Evolutionary conservation across 1,284 basidiomycete species (phyloP).

Genomic region (Naganishia cerealis): DNA sequence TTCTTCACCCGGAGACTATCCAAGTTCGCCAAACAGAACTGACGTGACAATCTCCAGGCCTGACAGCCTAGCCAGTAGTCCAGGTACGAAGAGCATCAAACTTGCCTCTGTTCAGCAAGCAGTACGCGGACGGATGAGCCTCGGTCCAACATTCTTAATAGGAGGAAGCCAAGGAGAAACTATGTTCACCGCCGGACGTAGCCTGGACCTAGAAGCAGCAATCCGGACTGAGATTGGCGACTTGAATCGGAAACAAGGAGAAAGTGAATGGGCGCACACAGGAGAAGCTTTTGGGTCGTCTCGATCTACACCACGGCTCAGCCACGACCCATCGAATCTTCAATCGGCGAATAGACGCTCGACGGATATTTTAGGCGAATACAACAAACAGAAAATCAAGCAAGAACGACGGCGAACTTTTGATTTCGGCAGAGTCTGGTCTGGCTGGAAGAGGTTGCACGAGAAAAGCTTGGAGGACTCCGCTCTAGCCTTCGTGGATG

Average conservation of each 20-base stretch:
- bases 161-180: slow-evolving; percentile 31
- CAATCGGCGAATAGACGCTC: slow-evolving; percentile 19
- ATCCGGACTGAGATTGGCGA: slow-evolving; percentile 3
- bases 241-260: background rate
- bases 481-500: background rate
- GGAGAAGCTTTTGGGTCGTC: background rate
- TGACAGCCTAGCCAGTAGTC: slow-evolving; percentile 26
- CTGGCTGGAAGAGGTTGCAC: slow-evolving; percentile 7
- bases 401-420: slow-evolving; percentile 28
- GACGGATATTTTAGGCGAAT: slow-evolving; percentile 9
- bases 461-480: background rate
- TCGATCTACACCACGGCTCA: background rate
- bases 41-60: slow-evolving; percentile 4
- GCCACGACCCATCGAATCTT: slow-evolving; percentile 21
- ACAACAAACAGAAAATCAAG: background rate
- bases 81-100: slow-evolving; percentile 32
- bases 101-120: slow-evolving; percentile 31
- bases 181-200: slow-evolving; percentile 26
- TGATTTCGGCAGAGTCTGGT: slow-evolving; percentile 29
- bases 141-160: slow-evolving; percentile 28
- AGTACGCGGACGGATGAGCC: slow-evolving; percentile 30
- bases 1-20: slow-evolving; percentile 5
- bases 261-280: background rate
- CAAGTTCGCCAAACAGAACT: slow-evolving; percentile 6
- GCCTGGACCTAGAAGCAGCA: slow-evolving; percentile 18